Conservation (phyloP, 2,329 filamentous ascomycete genomes). For the Paramyrothecium sp. region DNA sequence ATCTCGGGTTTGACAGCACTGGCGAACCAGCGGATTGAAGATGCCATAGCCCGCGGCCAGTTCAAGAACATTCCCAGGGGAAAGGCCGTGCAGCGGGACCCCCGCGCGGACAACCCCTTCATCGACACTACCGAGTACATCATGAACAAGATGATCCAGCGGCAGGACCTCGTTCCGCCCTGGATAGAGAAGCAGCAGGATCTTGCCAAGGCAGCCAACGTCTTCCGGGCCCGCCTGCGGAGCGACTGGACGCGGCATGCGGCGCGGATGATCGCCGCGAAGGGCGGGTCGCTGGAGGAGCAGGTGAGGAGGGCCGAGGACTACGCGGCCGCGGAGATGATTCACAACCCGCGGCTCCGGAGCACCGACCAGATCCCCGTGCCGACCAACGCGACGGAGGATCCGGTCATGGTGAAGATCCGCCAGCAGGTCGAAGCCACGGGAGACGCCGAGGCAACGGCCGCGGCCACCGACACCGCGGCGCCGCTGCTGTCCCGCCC, state of each 20-base stretch:
- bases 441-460: constrained; percentile 9
- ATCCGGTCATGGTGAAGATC: constrained; percentile 46
- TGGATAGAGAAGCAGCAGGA: constrained; percentile 99
- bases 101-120: constrained; percentile 81
- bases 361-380: constrained; percentile 43
- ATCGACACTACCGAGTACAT: constrained; percentile 97
- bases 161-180: constrained; percentile 90
- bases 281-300: constrained; percentile 70
- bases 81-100: constrained; percentile 75
- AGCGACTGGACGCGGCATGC: constrained; percentile 85
- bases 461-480: neutral
- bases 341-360: constrained; percentile 55
- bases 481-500: constrained; percentile 45
- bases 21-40: constrained; percentile 89
- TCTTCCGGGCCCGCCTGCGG: constrained; percentile 73
- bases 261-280: constrained; percentile 72
- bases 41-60: constrained; percentile 87
- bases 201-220: constrained; percentile 63
- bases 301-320: constrained; percentile 71
- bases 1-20: constrained; percentile 77
- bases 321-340: constrained; percentile 73
- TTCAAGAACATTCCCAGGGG: constrained; percentile 83
- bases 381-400: constrained; percentile 44
- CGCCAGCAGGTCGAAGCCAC: constrained; percentile 28
- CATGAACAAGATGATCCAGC: constrained; percentile 97